Evolutionary conservation across 345 rosid species (phyloP).

Genomic region (Angophora floribunda): DNA sequence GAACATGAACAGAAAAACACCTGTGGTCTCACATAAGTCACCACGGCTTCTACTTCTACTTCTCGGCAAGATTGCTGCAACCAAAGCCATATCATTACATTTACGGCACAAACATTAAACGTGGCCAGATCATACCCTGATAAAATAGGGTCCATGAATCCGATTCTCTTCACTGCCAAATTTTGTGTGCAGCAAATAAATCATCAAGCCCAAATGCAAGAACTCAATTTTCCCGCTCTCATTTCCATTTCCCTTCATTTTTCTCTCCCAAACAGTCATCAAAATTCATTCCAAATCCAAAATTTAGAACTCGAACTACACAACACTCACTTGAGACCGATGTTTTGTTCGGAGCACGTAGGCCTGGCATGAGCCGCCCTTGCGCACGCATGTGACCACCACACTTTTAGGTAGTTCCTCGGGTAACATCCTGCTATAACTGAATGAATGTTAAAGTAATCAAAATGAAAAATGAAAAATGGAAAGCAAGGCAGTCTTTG

Average conservation of each 20-base stretch:
- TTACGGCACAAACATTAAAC: too few species aligned
- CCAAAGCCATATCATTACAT: too few species aligned
- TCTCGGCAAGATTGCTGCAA: too few species aligned
- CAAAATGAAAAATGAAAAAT: background rate
- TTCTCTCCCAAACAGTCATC: background rate
- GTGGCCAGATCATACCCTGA: too few species aligned
- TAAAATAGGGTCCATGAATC: too few species aligned
- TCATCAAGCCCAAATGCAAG: background rate
- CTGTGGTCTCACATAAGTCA: too few species aligned
- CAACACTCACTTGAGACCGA: conserved; percentile 56
- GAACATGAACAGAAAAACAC: conserved; percentile 19
- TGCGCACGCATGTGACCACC: conserved; percentile 60
- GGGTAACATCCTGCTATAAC: too few species aligned
- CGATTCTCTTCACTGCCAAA: background rate
- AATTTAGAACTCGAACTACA: too few species aligned
- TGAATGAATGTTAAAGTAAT: too few species aligned
- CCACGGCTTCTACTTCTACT: too few species aligned
- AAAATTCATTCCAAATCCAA: background rate
- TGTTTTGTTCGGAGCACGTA: conserved; percentile 86
- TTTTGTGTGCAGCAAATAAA: conserved; percentile 2
- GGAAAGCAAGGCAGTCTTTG: background rate
- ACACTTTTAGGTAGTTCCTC: too few species aligned
- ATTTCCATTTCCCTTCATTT: too few species aligned
- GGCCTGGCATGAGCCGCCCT: conserved; percentile 69
- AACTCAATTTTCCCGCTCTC: background rate